Conservation (phyloP, 768 basidiomycete genomes). For the Auricularia cornea region DNA sequence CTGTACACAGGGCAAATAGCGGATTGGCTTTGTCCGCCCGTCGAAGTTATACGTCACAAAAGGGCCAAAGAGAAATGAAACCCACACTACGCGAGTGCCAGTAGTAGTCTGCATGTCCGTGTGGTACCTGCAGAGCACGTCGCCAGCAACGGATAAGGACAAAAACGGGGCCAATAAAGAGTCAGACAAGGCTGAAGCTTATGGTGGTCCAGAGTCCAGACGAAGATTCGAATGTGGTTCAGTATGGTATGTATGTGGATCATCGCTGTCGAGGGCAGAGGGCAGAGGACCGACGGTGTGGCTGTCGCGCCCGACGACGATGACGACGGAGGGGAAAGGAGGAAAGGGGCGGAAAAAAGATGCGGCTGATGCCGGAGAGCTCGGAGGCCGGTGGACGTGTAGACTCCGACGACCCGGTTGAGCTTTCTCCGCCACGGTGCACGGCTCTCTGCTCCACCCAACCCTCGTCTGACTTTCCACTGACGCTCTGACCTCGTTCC, state of each 20-base stretch:
- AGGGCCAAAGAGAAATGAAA: not conserved
- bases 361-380: no score
- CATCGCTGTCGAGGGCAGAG: constrained; percentile 40
- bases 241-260: constrained; percentile 63
- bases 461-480: not conserved
- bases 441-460: not conserved
- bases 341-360: constrained; percentile 5
- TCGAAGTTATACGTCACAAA: constrained; percentile 1
- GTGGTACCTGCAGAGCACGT: not conserved
- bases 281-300: no score
- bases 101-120: not conserved
- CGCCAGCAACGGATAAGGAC: not conserved
- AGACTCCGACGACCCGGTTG: no score
- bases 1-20: constrained; percentile 7
- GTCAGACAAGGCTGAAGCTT: constrained; percentile 93
- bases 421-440: no score
- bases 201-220: constrained; percentile 66
- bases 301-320: no score
- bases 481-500: no score
- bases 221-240: constrained; percentile 76
- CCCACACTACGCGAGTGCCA: not conserved
- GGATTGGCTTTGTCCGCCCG: constrained; percentile 8
- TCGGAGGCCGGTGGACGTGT: no score
- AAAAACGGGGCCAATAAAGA: constrained; percentile 4
- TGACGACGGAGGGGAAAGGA: no score